These are phyloP conservation scores for Camillea tinctor DNA, from an alignment of 2,329 filamentous ascomycete genomes.

Conservation along the genomic window DNA sequence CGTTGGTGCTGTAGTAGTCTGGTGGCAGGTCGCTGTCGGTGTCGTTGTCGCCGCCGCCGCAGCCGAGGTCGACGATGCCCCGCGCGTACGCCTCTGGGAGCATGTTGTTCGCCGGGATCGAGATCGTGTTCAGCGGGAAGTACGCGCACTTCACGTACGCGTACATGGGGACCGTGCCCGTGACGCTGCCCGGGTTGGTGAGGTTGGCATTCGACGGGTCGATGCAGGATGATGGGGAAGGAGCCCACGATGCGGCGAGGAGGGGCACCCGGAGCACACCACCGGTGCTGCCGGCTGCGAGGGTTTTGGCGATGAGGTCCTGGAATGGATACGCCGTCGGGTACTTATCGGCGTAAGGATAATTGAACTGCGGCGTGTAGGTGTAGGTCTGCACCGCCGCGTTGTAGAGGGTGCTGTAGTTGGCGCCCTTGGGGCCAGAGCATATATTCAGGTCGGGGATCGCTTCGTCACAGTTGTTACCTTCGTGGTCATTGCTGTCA, in stretches of 20 bases:
- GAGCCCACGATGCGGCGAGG: constrained; percentile 16
- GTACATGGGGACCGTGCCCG: constrained; percentile 11
- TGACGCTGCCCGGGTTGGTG: constrained; percentile 4
- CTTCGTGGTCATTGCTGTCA: constrained; percentile 2
- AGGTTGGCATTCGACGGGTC: constrained; percentile 15
- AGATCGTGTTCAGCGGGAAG: constrained; percentile 17
- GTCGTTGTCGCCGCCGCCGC: neutral
- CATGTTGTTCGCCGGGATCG: constrained; percentile 15
- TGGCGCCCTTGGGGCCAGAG: constrained; percentile 7
- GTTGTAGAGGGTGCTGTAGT: constrained; percentile 14
- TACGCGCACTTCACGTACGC: constrained; percentile 12
- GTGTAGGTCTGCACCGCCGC: constrained; percentile 14
- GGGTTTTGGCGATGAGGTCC: constrained; percentile 13
- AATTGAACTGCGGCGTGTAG: constrained; percentile 17
- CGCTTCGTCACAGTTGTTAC: constrained; percentile 9
- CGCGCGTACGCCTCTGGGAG: constrained; percentile 14
- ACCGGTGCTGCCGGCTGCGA: constrained; percentile 7
- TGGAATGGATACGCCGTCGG: constrained; percentile 14
- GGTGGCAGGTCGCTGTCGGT: constrained; percentile 5
- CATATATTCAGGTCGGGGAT: constrained; percentile 19
- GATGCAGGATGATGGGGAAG: constrained; percentile 8
- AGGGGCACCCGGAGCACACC: constrained; percentile 17
- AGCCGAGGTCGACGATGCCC: constrained; percentile 13
- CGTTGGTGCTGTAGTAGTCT: constrained; percentile 16
- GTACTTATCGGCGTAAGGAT: constrained; percentile 16